These are phyloP conservation scores for Diaporthe helianthi DNA, from an alignment of 2,329 filamentous ascomycete genomes.

Conservation along the genomic window DNA sequence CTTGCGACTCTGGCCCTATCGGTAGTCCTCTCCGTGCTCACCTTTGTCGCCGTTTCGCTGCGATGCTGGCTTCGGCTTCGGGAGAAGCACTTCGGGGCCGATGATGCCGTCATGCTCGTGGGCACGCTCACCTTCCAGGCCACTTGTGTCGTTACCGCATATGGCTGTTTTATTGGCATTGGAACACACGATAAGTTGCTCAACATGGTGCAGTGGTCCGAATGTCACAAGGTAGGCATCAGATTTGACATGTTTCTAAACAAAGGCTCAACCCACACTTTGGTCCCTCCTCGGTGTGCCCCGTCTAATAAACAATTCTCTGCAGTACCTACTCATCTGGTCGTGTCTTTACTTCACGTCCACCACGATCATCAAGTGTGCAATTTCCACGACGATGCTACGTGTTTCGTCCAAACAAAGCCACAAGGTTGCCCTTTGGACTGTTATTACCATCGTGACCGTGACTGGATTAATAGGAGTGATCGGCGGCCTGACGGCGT, in stretches of 20 bases:
- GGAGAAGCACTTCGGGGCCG: neutral
- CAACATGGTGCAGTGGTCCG: neutral
- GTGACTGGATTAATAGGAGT: neutral
- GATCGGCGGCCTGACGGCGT: neutral
- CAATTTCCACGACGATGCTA: neutral
- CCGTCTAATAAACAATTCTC: neutral
- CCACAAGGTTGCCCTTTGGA: neutral
- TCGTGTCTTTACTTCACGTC: slow-evolving; percentile 1
- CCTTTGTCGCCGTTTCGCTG: neutral
- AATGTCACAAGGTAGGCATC: neutral
- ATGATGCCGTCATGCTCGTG: neutral
- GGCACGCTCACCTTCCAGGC: neutral
- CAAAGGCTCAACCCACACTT: neutral
- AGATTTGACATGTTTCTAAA: accelerated
- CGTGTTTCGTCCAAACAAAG: neutral
- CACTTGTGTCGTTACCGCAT: neutral
- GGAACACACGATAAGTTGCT: neutral
- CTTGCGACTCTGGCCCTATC: neutral
- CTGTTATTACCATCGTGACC: neutral
- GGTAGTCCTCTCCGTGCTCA: neutral
- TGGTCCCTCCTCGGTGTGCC: no score
- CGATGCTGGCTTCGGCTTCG: slow-evolving; percentile 13
- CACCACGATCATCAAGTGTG: slow-evolving; percentile 2
- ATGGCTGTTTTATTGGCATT: neutral
- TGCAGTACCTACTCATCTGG: slow-evolving; percentile 1